These are phyloP conservation scores for Epichloe gansuensis DNA, from an alignment of 2,329 filamentous ascomycete genomes.

Conservation along the genomic window DNA sequence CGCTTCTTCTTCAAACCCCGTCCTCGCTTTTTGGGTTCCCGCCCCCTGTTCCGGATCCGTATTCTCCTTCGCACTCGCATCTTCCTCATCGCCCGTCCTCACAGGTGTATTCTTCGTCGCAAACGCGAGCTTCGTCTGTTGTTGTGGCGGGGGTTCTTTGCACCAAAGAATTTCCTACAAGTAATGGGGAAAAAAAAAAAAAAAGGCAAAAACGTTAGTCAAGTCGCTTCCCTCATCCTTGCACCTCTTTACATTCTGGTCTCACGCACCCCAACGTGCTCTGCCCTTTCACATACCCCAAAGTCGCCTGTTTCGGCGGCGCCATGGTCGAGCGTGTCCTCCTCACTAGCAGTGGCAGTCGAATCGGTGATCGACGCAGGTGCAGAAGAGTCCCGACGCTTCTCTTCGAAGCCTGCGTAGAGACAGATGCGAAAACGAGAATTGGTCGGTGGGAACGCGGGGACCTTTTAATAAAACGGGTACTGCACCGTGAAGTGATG, in stretches of 20 bases:
- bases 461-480: not conserved
- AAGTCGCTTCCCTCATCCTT: too few relatives aligned
- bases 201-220: not conserved
- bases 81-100: conserved; percentile 17
- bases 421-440: not conserved
- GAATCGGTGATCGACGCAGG: conserved; percentile 4
- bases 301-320: conserved; percentile 62
- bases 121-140: conserved; percentile 73
- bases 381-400: not conserved
- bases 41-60: conserved; percentile 27
- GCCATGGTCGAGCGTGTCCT: conserved; percentile 25
- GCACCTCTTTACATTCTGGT: not conserved
- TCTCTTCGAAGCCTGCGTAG: conserved; percentile 8
- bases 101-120: conserved; percentile 39
- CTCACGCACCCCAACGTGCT: conserved; percentile 56
- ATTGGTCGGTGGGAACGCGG: too few relatives aligned
- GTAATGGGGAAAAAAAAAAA: conserved; percentile 4
- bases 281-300: conserved; percentile 79
- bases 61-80: conserved; percentile 25
- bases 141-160: conserved; percentile 42
- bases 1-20: conserved; percentile 14
- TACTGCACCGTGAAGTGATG: not conserved
- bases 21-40: conserved; percentile 31
- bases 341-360: not conserved
- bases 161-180: conserved; percentile 72